Conservation (phyloP, 352 stramenopile species). For the Phytophthora sojae region DNA sequence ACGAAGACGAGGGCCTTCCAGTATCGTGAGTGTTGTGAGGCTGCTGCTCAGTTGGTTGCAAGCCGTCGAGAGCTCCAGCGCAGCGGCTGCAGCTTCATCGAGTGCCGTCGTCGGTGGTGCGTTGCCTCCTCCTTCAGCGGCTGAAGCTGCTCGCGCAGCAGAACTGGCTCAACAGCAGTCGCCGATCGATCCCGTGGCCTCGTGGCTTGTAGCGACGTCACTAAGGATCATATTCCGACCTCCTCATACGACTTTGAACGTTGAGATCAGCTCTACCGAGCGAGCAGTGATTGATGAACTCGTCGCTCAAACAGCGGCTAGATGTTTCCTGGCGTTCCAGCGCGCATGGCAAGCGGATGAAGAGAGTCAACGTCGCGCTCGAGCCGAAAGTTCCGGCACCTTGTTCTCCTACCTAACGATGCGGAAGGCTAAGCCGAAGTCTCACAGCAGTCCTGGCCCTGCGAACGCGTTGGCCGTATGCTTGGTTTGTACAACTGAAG, state of each 20-base stretch:
- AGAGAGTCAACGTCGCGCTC: constrained; percentile 40
- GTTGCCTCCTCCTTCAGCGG: constrained; percentile 13
- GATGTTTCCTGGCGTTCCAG: constrained; percentile 45
- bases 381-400: constrained; percentile 38
- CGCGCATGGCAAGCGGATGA: constrained; percentile 56
- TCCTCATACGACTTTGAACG: constrained; percentile 6
- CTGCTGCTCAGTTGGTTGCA: constrained; percentile 52
- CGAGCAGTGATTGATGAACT: constrained; percentile 26
- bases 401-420: constrained; percentile 63
- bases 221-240: constrained; percentile 42
- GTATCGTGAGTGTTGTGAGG: constrained; percentile 22
- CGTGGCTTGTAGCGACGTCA: constrained; percentile 59
- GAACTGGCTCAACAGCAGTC: constrained; percentile 27
- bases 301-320: constrained; percentile 6
- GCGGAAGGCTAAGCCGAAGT: constrained; percentile 29
- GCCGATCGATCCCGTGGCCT: constrained; percentile 32
- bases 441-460: background rate
- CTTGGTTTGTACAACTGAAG: constrained; percentile 30
- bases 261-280: constrained; percentile 18
- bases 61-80: constrained; percentile 42
- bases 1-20: constrained; percentile 14
- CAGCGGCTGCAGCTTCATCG: constrained; percentile 22
- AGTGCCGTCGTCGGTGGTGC: background rate
- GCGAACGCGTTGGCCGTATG: constrained; percentile 14
- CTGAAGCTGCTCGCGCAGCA: constrained; percentile 19